phyloP scores from a whole-genome alignment of 2,329 filamentous ascomycete species.

The Penicillium hesseltinei region DNA sequence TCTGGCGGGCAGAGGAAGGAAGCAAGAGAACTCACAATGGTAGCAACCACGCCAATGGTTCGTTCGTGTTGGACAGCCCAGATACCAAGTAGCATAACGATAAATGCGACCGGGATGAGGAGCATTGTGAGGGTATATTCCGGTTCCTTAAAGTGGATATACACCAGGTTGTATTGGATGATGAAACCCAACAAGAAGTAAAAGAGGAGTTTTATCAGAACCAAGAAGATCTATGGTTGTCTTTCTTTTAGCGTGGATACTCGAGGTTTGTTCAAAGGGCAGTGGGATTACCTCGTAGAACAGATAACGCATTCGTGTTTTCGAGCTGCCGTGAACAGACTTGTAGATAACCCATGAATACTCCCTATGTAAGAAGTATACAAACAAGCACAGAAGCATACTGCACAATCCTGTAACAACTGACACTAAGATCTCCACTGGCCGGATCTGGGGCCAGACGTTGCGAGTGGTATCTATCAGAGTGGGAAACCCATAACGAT shows the following conservation, averaged over 20 bases:
- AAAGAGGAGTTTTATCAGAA: background rate
- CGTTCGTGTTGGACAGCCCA: background rate
- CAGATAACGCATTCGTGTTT: no score
- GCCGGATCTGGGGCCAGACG: no score
- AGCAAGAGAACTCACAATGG: background rate
- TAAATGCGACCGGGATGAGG: background rate
- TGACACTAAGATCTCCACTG: no score
- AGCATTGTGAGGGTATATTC: background rate
- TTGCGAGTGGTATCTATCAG: no score
- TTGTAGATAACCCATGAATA: no score
- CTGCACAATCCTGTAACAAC: no score
- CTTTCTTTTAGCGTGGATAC: background rate
- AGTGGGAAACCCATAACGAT: no score
- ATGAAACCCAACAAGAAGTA: slow-evolving; percentile 1
- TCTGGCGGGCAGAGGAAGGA: background rate
- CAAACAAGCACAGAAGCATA: no score
- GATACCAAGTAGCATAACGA: background rate
- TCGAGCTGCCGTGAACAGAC: no score
- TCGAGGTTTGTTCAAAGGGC: background rate
- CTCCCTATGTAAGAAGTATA: no score
- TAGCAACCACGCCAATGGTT: background rate
- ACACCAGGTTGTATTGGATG: background rate
- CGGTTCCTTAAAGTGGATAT: background rate
- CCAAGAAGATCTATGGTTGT: background rate
- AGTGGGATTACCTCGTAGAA: background rate